These are phyloP conservation scores for Dendrobium catenatum DNA, from an alignment of 106 monocot species.

Conservation along the genomic window DNA sequence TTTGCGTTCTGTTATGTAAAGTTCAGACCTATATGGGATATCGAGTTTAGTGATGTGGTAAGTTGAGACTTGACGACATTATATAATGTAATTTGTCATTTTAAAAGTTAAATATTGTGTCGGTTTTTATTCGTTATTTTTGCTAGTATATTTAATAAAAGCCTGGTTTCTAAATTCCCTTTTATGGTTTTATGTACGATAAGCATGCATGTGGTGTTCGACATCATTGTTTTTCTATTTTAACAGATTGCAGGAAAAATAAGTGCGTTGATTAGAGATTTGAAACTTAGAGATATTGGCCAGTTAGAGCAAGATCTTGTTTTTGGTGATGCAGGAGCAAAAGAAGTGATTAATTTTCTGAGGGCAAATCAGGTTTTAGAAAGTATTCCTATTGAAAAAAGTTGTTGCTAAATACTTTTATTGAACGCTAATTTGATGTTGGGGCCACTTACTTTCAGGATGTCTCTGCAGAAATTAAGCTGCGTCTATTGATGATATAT, in stretches of 20 bases:
- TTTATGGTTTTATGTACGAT: background rate
- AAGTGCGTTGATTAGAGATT: constrained; percentile 42
- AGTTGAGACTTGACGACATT: background rate
- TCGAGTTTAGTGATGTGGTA: background rate
- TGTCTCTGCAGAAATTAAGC: constrained; percentile 54
- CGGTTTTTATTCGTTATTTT: background rate
- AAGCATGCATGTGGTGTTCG: background rate
- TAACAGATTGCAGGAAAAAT: constrained; percentile 70
- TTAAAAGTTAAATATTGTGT: background rate
- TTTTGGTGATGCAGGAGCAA: constrained; percentile 73
- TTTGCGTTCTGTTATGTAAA: background rate
- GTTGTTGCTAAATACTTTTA: background rate
- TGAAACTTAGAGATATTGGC: constrained; percentile 46
- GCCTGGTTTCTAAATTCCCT: background rate
- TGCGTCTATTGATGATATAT: constrained; percentile 66
- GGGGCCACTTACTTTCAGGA: constrained; percentile 33
- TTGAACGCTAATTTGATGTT: background rate
- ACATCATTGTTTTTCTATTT: background rate
- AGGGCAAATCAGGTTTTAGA: constrained; percentile 48
- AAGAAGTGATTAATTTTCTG: constrained; percentile 66
- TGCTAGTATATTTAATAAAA: background rate
- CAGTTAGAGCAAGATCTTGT: constrained; percentile 80
- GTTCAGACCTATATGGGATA: background rate
- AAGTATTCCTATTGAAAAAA: background rate
- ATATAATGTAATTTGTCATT: background rate